A percentile compares a stretch with the other conserved stretches of the same genome.
These are phyloP conservation scores for Neonectria coccinea DNA, from an alignment of 2,329 filamentous ascomycete species.

Conservation along the genomic window DNA sequence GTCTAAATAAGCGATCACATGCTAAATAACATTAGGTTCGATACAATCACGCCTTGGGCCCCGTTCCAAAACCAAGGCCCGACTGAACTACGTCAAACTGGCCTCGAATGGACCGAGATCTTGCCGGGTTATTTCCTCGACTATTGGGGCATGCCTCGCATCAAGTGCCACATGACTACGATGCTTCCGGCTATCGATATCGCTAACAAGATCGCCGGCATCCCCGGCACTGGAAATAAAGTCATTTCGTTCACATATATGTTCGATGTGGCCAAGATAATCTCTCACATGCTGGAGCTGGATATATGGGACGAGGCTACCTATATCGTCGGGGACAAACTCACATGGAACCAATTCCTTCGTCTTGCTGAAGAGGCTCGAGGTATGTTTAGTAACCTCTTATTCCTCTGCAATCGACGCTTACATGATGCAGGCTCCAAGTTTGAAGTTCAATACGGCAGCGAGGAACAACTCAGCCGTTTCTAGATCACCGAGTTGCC, in stretches of 20 bases:
- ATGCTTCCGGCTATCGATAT: conserved; percentile 59
- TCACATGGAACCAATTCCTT: conserved; percentile 60
- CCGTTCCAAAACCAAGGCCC: conserved; percentile 12
- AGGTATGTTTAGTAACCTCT: conserved; percentile 36
- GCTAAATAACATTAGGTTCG: not conserved
- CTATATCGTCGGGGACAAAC: conserved; percentile 53
- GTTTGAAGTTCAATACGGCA: conserved; percentile 9
- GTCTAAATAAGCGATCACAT: not conserved
- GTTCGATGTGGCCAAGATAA: conserved; percentile 60
- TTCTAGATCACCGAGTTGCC: conserved; percentile 20
- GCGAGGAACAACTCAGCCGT: not conserved
- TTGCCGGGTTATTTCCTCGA: conserved; percentile 60
- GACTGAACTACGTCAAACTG: not conserved
- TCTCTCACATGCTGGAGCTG: conserved; percentile 55
- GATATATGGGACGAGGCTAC: conserved; percentile 57
- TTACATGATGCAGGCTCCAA: conserved; percentile 1
- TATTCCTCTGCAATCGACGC: not conserved
- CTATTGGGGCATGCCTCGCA: conserved; percentile 55
- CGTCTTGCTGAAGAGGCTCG: conserved; percentile 54
- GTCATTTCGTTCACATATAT: conserved; percentile 61
- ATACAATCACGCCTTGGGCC: conserved; percentile 11
- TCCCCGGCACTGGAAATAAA: conserved; percentile 61
- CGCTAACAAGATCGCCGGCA: conserved; percentile 56
- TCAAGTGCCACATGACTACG: conserved; percentile 54
- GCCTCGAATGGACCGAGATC: conserved; percentile 54